Evolutionary conservation across 257 asterid genomes (phyloP), one percentile per base, ranked within the genome.

Genomic region (Solanum sejunctum): DNA sequence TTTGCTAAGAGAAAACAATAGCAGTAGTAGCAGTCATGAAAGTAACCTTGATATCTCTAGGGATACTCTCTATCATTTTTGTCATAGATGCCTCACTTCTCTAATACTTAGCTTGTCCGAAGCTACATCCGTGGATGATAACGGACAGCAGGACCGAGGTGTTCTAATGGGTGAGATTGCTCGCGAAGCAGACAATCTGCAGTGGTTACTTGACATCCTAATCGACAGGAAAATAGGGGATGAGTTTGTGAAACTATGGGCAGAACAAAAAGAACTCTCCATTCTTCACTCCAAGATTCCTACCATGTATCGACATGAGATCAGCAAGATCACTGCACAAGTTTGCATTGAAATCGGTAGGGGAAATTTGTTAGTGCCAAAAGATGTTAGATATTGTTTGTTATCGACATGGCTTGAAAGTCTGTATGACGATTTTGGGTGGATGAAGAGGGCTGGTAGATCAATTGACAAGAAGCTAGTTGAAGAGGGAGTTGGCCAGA

Each of bases 321-420:
- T 95, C 83, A 95, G 98, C 88, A 90, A 91, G 89, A 92, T 97
- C 47, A 97, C 99, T 23, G 98, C 99, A 10, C 96, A 92, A 82
- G 86, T 97, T 15, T 95, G 98, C 56, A 77, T 97, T 5, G 95
- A 92, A n/a, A 92, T 97, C 58, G 98, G 99, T 54, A 91, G 92
- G 89, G 98, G 98, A 16, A 87, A 86, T 28, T 78, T 95, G 52
- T 77, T 95, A 83, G 97, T 92, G 72, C 92, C 97, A 0, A 95
- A 92, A 85, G 99, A 95, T 23, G 85, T 88, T 7, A 87, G 96
- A 58, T 90, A 86, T 69, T 85, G 88, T 32, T 83, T 97, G 88
- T 90, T 97, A 17, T 86, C 93, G 0, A 97, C 98, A 32, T 97
- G 99, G 99, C 87, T 97, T 90, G 98, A 95, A 85, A 93, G 96